Evolutionary conservation across 1,139 yeast genomes (phyloP), one percentile per base, ranked within the genome.

Genomic region (Protomyces macrosporus): DNA sequence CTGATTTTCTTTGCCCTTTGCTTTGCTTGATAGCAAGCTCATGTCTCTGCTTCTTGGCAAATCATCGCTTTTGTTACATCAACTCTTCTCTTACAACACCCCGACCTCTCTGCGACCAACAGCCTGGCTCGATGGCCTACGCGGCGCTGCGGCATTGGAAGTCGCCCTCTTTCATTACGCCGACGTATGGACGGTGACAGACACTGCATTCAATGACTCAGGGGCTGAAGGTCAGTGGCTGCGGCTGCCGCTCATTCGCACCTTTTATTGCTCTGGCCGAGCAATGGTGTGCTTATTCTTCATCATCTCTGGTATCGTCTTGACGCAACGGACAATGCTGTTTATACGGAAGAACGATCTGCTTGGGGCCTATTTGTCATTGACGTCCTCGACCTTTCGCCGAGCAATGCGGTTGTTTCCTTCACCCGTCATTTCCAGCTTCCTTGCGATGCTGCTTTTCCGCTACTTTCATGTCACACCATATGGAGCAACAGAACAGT

Each of bases 211-310:
- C 23, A 56, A 56, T 9, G 53, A 33, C 39, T 10, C n/a, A n/a
- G 62, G 62, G 12, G 39, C 53, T 35, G 32, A 16, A 12, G 56
- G 45, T 50, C 42, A 35, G 7, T 58, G 53, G 45, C 42, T 58
- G 35, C 53, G 56, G 9, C 23, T 52, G 36, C 62, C 62, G 4
- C 33, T 58, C 34, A 14, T 58, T 14, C 62, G 62, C 10, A 55
- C 42, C 42, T 52, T 58, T 30, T 16, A 51, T 36, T 39, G 50
- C 32, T 48, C 52, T 30, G 62, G 62, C 32, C 54, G 53, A 32
- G 55, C 56, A 12, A 55, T 55, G 53, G 62, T 58, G n/a, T 48
- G 56, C 36, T 40, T 58, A 16, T 58, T 58, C 56, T 58, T 58
- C 16, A 56, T 58, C 53, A 58, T 58, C 37, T 58, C 62, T 3